Conservation (phyloP, 306 rosid genomes). For the Gillenia trifoliata region DNA sequence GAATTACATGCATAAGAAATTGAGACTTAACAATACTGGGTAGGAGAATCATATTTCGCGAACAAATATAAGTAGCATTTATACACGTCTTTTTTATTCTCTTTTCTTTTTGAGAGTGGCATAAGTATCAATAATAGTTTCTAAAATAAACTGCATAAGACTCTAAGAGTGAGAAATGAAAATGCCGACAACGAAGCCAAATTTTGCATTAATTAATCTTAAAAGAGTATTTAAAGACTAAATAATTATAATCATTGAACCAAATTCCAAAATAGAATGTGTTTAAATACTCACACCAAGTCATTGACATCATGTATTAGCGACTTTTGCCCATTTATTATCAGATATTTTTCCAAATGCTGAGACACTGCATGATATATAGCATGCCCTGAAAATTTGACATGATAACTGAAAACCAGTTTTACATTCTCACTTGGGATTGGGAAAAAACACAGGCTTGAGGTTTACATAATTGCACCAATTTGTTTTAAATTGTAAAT, state of each 20-base stretch:
- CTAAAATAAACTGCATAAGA: neutral
- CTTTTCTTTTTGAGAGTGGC: neutral
- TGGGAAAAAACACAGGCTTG: neutral
- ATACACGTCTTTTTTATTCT: no score
- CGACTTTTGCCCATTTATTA: no score
- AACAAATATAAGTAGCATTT: neutral
- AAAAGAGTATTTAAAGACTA: no score
- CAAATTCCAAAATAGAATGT: no score
- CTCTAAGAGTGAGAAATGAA: neutral
- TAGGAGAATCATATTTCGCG: no score
- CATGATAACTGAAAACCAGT: neutral
- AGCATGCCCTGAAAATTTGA: neutral
- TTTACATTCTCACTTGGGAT: neutral
- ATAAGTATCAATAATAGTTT: neutral
- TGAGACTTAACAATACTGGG: neutral
- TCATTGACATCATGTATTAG: neutral
- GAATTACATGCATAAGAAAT: neutral
- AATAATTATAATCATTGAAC: neutral
- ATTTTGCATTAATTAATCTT: no score
- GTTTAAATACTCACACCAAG: neutral
- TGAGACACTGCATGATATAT: neutral
- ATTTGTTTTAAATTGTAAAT: neutral
- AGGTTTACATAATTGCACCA: neutral
- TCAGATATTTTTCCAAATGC: no score
- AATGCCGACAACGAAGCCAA: neutral